Conservation (phyloP, 495 filamentous ascomycete genomes). For the Oleoguttula mirabilis region DNA sequence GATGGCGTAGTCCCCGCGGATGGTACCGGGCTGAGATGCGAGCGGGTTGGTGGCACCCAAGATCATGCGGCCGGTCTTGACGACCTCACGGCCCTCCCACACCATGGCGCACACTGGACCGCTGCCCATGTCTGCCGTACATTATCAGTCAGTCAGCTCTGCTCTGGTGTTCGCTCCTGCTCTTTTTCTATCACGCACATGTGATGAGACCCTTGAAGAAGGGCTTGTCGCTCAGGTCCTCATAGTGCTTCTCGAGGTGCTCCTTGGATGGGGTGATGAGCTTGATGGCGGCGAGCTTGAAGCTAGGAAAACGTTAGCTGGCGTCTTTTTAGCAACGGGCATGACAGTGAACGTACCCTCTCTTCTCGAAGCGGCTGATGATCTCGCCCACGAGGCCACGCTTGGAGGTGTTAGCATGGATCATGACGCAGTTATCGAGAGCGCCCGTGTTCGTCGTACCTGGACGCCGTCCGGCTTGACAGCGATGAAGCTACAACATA, state of each 20-base stretch:
- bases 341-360: constrained; percentile 48
- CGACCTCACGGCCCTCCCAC: constrained; percentile 93
- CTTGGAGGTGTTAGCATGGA: constrained; percentile 41
- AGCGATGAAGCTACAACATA: constrained; percentile 72
- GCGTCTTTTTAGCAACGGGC: not conserved
- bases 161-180: not conserved
- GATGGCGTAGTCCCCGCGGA: constrained; percentile 66
- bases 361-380: constrained; percentile 91
- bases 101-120: constrained; percentile 98
- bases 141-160: no score
- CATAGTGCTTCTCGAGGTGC: constrained; percentile 97
- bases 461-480: constrained; percentile 99
- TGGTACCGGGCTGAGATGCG: constrained; percentile 86
- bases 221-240: constrained; percentile 79
- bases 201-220: constrained; percentile 91
- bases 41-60: constrained; percentile 98
- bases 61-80: constrained; percentile 93
- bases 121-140: constrained; percentile 72
- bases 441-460: constrained; percentile 43
- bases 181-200: constrained; percentile 40
- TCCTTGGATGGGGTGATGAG: constrained; percentile 71
- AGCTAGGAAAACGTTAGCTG: constrained; percentile 39
- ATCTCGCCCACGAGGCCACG: constrained; percentile 94
- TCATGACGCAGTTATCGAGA: not conserved
- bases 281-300: constrained; percentile 98